Evolutionary conservation across 176 grass and related monocot species (phyloP), one percentile per base, ranked within the genome.

Genomic region (Bothriochloa decipiens): DNA sequence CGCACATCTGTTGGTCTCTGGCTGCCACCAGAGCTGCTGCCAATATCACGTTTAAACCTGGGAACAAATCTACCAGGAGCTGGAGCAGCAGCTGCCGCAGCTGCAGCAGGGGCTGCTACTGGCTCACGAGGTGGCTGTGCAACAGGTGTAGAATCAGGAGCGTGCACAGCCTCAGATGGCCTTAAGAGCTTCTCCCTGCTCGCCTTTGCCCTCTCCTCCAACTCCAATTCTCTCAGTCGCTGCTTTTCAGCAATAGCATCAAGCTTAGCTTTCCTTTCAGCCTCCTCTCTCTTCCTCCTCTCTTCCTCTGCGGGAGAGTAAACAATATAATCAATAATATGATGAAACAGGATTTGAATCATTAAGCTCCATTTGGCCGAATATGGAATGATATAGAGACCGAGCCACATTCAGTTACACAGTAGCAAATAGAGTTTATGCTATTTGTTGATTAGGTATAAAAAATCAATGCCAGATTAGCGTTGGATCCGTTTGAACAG

Each of bases 221-320:
- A 39, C 49, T 99, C 96, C 12, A 17, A 72, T 57, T 99, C 93
- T 41, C 96, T 90, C 70, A 89, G 79, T 17, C 77, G 88, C 88
- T 99, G 93, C 79, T 79, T 96, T 37, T 84, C 89, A 25, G 89
- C 93, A 68, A 98, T 95, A 6, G 96, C 93, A 13, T 96, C 96
- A n/a, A 98, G 88, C 74, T 93, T 98, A 16, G 91, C 89, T 77
- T 94, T 98, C 61, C 65, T 84, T 69, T 98, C 96, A 0, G 86
- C 81, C 52, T 95, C 96, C 45, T 95, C 96, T 80, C 46, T 94
- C 72, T 91, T 98, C 81, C 79, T 90, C 43, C 67, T 95, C 76
- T 98, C 96, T 85, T 98, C 96, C 82, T 98, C 96, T 98, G 91
- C 46, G 3, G 20, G 22, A 88, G n/a, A 70, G 25, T 49, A 35